Conservation (phyloP, 1,284 basidiomycete genomes). For the Moesziomyces sp. region DNA sequence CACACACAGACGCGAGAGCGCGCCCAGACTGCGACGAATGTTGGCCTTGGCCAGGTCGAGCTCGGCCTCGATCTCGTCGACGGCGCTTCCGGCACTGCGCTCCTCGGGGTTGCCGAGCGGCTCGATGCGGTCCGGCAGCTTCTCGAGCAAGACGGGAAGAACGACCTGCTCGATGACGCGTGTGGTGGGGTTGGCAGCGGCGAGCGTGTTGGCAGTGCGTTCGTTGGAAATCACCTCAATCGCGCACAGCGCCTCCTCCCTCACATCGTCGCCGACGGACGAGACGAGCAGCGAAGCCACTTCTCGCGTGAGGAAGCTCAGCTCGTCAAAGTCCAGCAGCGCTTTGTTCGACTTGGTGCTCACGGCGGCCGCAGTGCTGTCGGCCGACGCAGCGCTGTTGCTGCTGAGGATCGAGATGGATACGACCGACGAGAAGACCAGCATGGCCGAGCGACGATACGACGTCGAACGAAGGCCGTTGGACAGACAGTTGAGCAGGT, state of each 20-base stretch:
- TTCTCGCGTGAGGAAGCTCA: constrained; percentile 81
- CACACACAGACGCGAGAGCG: constrained; percentile 80
- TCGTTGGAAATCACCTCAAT: constrained; percentile 71
- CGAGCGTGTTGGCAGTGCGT: constrained; percentile 77
- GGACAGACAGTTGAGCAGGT: constrained; percentile 53
- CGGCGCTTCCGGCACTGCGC: constrained; percentile 24
- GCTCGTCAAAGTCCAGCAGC: constrained; percentile 78
- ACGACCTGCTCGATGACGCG: constrained; percentile 77
- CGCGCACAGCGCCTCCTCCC: constrained; percentile 58
- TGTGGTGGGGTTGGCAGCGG: constrained; percentile 75
- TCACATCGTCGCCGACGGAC: constrained; percentile 72
- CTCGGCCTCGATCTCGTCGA: constrained; percentile 39
- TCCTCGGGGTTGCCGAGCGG: constrained; percentile 26
- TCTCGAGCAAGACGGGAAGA: constrained; percentile 53
- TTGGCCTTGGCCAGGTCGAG: constrained; percentile 36
- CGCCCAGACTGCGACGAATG: constrained; percentile 75
- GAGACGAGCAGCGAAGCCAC: constrained; percentile 78
- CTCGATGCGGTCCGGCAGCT: constrained; percentile 47
- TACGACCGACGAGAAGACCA: constrained; percentile 50
- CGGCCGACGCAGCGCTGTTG: not conserved
- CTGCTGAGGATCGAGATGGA: constrained; percentile 49
- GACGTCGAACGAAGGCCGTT: constrained; percentile 52
- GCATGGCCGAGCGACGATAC: constrained; percentile 51
- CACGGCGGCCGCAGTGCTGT: not conserved
- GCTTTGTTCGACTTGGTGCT: constrained; percentile 23